Evolutionary conservation across 768 basidiomycete species (phyloP), one percentile per base, ranked within the genome.

Genomic region (Kwoniella heveanensis): DNA sequence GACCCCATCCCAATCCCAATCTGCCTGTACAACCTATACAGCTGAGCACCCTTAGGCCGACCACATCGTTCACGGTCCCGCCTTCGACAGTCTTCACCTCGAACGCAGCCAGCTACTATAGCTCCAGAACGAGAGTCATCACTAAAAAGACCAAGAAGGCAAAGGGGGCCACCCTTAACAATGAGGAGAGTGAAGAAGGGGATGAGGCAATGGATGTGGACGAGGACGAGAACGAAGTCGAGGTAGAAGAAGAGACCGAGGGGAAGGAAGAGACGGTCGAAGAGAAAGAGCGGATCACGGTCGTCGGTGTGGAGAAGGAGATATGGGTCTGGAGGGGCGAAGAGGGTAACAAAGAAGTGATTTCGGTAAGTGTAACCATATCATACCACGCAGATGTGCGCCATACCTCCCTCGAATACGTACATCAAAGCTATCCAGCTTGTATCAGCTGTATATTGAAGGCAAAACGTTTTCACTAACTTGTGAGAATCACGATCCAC

Each of bases 261-360:
- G 50, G 24, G 2, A 57, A 76, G 12, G 73, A 49, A 22, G 17
- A 6, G 54, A 66, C 66, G 50, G 48, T 56, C 6, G 32, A 57
- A 46, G 17, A 59, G 44, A 57, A 53, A 47, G 62, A 64, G 32
- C 21, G 62, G 22, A 50, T 53, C 29, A 64, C 62, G 21, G 12
- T 64, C 15, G 55, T 64, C 19, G 39, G 62, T 57, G 62, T 67
- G 24, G 65, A 68, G 10, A 62, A 63, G 56, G 64, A 63, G 13
- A n/a, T 77, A 2, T 80, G 77, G 77, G 44, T 67, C 10, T 80
- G 79, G 79, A 58, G 52, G 22, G 77, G 77, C 0, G 77, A 80
- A 24, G 79, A 78, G 7, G 68, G 64, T 6, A 64, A 64, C 50
- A 72, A 72, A 50, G 47, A 60, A 37, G 56, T 60, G 2, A 52